Base-by-base conservation (phyloP, 768 basidiomycete species). In the Filobasidium floriforme region DNA sequence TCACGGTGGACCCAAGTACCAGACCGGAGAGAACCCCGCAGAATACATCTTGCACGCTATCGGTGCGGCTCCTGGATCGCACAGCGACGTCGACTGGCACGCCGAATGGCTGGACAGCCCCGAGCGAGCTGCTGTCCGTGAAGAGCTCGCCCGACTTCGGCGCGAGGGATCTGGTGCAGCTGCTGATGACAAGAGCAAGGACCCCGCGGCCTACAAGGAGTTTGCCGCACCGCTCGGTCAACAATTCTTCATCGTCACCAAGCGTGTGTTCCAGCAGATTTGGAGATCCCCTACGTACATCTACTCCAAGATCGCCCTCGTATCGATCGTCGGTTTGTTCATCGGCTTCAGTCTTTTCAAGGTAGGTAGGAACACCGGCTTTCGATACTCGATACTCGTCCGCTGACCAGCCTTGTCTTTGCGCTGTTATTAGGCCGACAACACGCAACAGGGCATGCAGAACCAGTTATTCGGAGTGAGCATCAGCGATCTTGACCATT, bases 11-110 rank as follows among this genome's bases (percentile, higher is more conserved):
- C 59, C 84, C 0, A 55, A 32, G 22, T 63, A 29, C 51, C 15
- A 15, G 6, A 29, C 29, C 32, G 86, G 87, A 68, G 86, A 86
- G 73, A 94, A 94, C 75, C 89, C 80, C 0, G 81, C 81, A 29
- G 81, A 81, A 67, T 77, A 70, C 71, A 76, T 76, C 77, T 82
- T 92, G 3, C 87, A 89, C 63, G 89, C 87, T n/a, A 91, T 91
- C 66, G 90, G 91, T 68, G 89, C 90, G 32, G 88, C 76, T 14
- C 76, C 76, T 12, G 46, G 46, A 1, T 85, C 85, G 1, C 85
- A 86, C 41, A 74, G 73, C 1, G 84, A 85, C 0, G 80, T 82
- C 18, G 85, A 89, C 66, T 90, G 88, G 88, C 76, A 82, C 60
- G 73, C 80, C 7, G 74, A 83, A n/a, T 90, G 88, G 87, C 71